These are phyloP conservation scores for Colletotrichum truncatum DNA, from an alignment of 2,329 filamentous ascomycete genomes.

Conservation along the genomic window DNA sequence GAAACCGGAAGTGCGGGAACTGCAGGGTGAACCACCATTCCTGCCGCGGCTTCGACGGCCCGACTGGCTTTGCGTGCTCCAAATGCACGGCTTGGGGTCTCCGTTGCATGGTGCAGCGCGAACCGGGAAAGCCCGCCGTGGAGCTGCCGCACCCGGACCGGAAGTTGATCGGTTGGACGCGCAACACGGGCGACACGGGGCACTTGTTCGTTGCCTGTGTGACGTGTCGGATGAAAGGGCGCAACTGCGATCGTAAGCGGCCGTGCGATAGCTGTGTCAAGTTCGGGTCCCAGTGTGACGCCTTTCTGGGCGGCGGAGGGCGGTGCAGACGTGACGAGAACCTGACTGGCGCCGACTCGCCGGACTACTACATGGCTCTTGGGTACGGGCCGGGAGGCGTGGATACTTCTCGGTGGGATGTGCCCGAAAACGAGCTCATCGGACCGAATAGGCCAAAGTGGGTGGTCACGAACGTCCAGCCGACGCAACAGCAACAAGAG, in stretches of 20 bases:
- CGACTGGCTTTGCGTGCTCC: constrained; percentile 19
- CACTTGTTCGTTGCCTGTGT: constrained; percentile 11
- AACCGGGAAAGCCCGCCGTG: neutral
- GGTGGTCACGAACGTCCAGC: constrained; percentile 26
- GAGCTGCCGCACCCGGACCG: constrained; percentile 7
- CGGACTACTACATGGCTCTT: constrained; percentile 45
- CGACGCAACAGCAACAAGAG: constrained; percentile 1
- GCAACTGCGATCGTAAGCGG: constrained; percentile 45
- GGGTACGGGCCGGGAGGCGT: constrained; percentile 41
- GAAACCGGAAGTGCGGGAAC: constrained; percentile 2
- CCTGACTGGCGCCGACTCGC: constrained; percentile 32
- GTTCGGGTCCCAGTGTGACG: constrained; percentile 28
- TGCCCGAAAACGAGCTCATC: neutral
- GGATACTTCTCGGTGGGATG: constrained; percentile 29
- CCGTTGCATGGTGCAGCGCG: constrained; percentile 4
- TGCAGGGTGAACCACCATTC: neutral
- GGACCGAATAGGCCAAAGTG: constrained; percentile 20
- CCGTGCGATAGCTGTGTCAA: constrained; percentile 46
- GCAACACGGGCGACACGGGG: neutral
- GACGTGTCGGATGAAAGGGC: neutral
- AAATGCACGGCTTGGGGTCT: constrained; percentile 28
- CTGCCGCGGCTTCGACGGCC: constrained; percentile 11
- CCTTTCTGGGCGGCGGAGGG: neutral
- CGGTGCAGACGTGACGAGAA: neutral
- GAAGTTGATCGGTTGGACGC: constrained; percentile 18